These are phyloP conservation scores for Dactylis glomerata DNA, from an alignment of 176 grass and related monocot species.

Conservation along the genomic window DNA sequence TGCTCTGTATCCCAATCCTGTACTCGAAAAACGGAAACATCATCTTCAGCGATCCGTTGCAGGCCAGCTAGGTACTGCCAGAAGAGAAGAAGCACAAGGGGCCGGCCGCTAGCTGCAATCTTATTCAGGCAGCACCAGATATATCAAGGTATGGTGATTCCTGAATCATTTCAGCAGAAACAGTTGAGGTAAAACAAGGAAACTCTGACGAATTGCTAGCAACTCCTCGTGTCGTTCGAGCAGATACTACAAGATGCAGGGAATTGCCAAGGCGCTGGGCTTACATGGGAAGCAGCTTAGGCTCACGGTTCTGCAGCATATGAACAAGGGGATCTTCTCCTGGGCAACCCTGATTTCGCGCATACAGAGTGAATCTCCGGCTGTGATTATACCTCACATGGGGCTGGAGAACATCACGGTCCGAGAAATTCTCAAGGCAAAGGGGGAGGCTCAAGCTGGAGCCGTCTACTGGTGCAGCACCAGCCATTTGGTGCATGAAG, in stretches of 20 bases:
- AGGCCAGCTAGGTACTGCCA: background rate
- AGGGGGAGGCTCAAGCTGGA: slow-evolving; percentile 58
- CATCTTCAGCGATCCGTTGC: slow-evolving; percentile 10
- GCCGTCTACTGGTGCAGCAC: slow-evolving; percentile 70
- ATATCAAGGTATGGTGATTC: background rate
- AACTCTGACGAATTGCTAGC: background rate
- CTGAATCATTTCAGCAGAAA: background rate
- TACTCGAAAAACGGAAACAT: background rate
- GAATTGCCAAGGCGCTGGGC: slow-evolving; percentile 54
- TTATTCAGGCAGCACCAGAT: background rate
- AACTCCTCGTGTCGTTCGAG: background rate
- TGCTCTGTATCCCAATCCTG: background rate
- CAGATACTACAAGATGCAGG: slow-evolving; percentile 55
- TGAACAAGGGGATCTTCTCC: slow-evolving; percentile 73
- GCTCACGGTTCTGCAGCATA: slow-evolving; percentile 62
- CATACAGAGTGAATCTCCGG: slow-evolving; percentile 52
- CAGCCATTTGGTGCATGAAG: slow-evolving; percentile 56
- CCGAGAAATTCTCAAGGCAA: slow-evolving; percentile 63
- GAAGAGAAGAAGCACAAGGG: background rate
- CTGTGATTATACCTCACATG: slow-evolving; percentile 59
- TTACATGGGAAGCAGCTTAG: slow-evolving; percentile 63
- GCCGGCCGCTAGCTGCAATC: background rate
- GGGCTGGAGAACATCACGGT: slow-evolving; percentile 90
- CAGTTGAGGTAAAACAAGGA: background rate
- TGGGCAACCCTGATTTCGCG: slow-evolving; percentile 61